Conservation (phyloP, 2,329 filamentous ascomycete species). For the Sporothrix humicola region DNA sequence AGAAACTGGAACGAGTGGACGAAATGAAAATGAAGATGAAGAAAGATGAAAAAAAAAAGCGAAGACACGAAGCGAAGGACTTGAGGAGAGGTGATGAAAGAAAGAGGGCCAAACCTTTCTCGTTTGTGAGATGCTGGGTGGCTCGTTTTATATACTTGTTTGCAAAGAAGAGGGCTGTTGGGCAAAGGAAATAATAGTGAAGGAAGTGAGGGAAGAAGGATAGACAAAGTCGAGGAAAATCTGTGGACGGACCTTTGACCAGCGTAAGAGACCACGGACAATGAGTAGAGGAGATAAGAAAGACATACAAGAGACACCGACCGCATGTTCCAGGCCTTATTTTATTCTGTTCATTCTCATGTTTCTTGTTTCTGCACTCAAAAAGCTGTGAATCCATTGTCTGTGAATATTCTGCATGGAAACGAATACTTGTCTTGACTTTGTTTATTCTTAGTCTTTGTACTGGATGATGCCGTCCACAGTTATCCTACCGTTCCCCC, state of each 20-base stretch:
- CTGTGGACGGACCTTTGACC: neutral
- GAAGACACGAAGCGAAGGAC: conserved; percentile 1
- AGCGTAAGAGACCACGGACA: neutral
- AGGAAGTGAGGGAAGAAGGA: neutral
- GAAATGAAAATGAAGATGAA: neutral
- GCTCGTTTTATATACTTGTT: conserved; percentile 14
- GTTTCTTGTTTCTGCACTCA: neutral
- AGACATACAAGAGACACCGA: neutral
- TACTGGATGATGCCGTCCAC: neutral
- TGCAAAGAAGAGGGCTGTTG: neutral
- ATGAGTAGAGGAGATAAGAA: neutral
- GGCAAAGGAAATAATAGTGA: too few species aligned
- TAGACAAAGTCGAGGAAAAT: neutral
- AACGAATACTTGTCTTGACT: neutral
- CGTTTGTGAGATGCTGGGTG: conserved; percentile 2
- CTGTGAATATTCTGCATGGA: neutral
- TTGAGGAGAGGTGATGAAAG: neutral
- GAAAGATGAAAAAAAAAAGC: neutral
- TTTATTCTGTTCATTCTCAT: neutral
- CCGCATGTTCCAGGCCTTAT: neutral
- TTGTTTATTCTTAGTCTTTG: neutral
- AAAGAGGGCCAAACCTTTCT: neutral
- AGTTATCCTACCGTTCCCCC: neutral
- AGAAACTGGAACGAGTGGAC: conserved; percentile 12
- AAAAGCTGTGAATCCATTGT: neutral